A percentile compares a stretch with the other conserved stretches of the same genome.
phyloP scores from a whole-genome alignment of 2,329 filamentous ascomycete species.

The Mariannaea elegans region DNA sequence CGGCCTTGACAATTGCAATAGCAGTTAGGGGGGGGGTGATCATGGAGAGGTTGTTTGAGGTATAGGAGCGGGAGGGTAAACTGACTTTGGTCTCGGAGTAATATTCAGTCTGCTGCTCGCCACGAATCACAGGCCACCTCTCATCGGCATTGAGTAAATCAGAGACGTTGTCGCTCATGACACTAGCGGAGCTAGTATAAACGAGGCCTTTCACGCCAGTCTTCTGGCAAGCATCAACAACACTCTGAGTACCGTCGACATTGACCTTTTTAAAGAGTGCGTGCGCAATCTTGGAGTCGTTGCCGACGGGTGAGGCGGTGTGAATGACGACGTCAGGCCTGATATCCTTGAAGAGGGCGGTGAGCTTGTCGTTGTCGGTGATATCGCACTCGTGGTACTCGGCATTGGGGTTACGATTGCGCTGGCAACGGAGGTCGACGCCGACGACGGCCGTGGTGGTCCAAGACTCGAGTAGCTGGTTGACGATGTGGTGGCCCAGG shows the following conservation, averaged over 20 bases:
- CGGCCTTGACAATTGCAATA: constrained; percentile 58
- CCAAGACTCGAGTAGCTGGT: constrained; percentile 69
- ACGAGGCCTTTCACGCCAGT: constrained; percentile 83
- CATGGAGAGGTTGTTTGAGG: background rate
- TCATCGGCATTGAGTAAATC: constrained; percentile 90
- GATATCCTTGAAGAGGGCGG: constrained; percentile 69
- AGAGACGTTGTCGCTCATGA: constrained; percentile 81
- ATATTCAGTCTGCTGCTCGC: constrained; percentile 76
- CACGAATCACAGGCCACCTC: constrained; percentile 78
- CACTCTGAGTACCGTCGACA: constrained; percentile 81
- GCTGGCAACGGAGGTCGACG: constrained; percentile 75
- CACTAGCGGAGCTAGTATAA: constrained; percentile 89
- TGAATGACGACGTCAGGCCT: constrained; percentile 89
- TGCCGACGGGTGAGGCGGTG: constrained; percentile 77
- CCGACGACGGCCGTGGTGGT: constrained; percentile 68
- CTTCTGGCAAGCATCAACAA: constrained; percentile 77
- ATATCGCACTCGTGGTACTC: constrained; percentile 82
- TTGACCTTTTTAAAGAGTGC: constrained; percentile 83
- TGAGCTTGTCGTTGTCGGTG: constrained; percentile 69
- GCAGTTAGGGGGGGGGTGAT: background rate
- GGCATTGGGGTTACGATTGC: constrained; percentile 69
- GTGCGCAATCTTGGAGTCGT: constrained; percentile 63
- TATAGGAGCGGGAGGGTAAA: background rate
- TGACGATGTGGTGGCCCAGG: constrained; percentile 83
- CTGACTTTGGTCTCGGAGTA: constrained; percentile 90